Conservation (phyloP, 2,329 filamentous ascomycete species). For the Microdochium trichocladiopsis region DNA sequence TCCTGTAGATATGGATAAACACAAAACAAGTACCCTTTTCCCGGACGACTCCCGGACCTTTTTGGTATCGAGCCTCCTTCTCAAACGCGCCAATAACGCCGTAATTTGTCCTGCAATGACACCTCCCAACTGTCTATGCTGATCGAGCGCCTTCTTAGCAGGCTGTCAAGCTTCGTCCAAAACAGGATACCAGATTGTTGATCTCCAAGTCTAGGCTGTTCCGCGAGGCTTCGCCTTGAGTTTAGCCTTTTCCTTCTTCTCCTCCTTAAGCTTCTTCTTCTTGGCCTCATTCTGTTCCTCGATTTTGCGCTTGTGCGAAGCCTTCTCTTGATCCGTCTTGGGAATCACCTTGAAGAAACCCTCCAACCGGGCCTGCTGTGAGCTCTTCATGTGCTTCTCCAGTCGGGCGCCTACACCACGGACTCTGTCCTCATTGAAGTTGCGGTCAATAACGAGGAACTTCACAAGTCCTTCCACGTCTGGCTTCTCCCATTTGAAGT, state of each 20-base stretch:
- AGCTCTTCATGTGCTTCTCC: conserved; percentile 84
- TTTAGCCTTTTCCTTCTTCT: conserved; percentile 92
- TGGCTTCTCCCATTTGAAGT: conserved; percentile 96
- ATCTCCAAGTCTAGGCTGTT: not conserved
- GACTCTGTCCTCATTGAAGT: conserved; percentile 93
- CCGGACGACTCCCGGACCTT: not conserved
- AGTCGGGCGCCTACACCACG: conserved; percentile 69
- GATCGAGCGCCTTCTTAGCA: not conserved
- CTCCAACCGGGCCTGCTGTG: conserved; percentile 85
- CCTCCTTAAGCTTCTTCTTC: conserved; percentile 92
- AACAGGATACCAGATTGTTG: too few relatives aligned
- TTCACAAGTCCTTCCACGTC: conserved; percentile 85
- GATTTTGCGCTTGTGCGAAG: conserved; percentile 81
- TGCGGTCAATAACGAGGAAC: conserved; percentile 89
- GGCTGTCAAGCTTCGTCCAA: not conserved
- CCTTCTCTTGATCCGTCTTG: conserved; percentile 82
- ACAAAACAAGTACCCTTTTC: not conserved
- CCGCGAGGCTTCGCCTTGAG: conserved; percentile 81
- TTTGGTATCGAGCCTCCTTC: not conserved
- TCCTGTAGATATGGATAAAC: not conserved
- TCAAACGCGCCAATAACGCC: not conserved
- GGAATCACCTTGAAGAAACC: conserved; percentile 95
- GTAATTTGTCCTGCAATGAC: not conserved
- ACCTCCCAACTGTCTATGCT: not conserved
- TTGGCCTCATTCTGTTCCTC: conserved; percentile 87